Percentiles rank a stretch among this genome's conserved stretches.
phyloP scores from a whole-genome alignment of 768 basidiomycete species.

The Saitozyma podzolica region DNA sequence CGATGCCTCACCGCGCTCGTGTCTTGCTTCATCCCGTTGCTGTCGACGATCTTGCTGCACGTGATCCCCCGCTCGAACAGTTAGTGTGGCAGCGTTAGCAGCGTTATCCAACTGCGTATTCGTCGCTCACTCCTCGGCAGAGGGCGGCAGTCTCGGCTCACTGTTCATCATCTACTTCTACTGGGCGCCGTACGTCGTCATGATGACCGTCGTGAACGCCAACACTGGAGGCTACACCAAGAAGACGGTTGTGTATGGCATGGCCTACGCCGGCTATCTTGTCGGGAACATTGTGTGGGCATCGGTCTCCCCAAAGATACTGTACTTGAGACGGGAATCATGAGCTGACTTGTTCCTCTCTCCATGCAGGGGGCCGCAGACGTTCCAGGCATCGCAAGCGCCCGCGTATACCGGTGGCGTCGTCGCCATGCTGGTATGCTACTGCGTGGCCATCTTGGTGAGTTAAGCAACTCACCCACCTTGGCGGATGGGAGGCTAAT shows the following conservation, averaged over 20 bases:
- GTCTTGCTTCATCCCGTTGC: constrained; percentile 26
- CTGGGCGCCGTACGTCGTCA: constrained; percentile 35
- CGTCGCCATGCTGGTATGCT: constrained; percentile 4
- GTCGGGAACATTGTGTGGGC: constrained; percentile 44
- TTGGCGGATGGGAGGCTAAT: background rate
- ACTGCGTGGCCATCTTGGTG: constrained; percentile 10
- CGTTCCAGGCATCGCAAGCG: constrained; percentile 18
- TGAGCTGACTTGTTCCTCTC: too few species aligned
- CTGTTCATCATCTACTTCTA: constrained; percentile 42
- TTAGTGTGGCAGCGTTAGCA: too few species aligned
- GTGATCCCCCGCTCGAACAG: constrained; percentile 31
- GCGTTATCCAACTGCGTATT: too few species aligned
- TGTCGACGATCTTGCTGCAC: constrained; percentile 35
- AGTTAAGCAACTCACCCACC: background rate
- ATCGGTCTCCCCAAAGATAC: constrained; percentile 24
- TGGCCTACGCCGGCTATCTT: constrained; percentile 45
- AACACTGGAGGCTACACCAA: constrained; percentile 40
- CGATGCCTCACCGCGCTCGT: constrained; percentile 17
- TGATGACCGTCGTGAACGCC: constrained; percentile 27
- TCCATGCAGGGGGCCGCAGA: too few species aligned
- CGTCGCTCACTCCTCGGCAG: too few species aligned
- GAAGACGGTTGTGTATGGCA: constrained; percentile 31
- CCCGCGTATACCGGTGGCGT: constrained; percentile 32
- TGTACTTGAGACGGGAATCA: too few species aligned
- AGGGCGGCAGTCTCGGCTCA: constrained; percentile 31